phyloP scores from a whole-genome alignment of 768 basidiomycete genomes.

The Naematelia encephala region DNA sequence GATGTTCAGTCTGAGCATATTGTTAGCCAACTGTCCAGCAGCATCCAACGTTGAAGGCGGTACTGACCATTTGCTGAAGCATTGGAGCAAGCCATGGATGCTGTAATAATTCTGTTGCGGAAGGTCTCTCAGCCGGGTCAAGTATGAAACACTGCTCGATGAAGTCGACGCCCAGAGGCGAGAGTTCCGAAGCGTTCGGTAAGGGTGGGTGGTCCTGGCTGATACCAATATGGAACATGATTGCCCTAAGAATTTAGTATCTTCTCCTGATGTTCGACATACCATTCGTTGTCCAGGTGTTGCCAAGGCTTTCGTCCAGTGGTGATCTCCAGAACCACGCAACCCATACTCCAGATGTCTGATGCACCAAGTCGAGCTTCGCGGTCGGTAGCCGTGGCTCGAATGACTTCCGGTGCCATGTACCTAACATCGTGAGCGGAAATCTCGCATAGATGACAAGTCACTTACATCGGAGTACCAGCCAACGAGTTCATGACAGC shows the following conservation, averaged over 20 bases:
- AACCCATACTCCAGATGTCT: slow-evolving; percentile 98
- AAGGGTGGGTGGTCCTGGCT: slow-evolving; percentile 94
- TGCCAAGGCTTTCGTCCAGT: slow-evolving; percentile 98
- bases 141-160: slow-evolving; percentile 88
- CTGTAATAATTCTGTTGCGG: slow-evolving; percentile 75
- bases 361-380: slow-evolving; percentile 86
- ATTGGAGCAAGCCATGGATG: slow-evolving; percentile 65
- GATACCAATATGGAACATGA: slow-evolving; percentile 99
- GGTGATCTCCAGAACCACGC: slow-evolving; percentile 93
- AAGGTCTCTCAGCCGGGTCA: slow-evolving; percentile 76
- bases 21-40: neutral
- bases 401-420: slow-evolving; percentile 98
- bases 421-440: slow-evolving; percentile 53
- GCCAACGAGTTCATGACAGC: slow-evolving; percentile 72
- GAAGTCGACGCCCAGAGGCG: slow-evolving; percentile 84
- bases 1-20: neutral
- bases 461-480: slow-evolving; percentile 78
- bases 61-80: slow-evolving; percentile 28
- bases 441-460: neutral
- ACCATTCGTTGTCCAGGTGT: slow-evolving; percentile 99
- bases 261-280: slow-evolving; percentile 27
- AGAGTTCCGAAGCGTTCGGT: slow-evolving; percentile 85
- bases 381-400: slow-evolving; percentile 75
- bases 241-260: slow-evolving; percentile 65
- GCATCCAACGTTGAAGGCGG: slow-evolving; percentile 8